A percentile compares a stretch with the other conserved stretches of the same genome.
These are phyloP conservation scores for Chrysosporium queenslandicum DNA, from an alignment of 2,329 filamentous ascomycete species.

Conservation along the genomic window DNA sequence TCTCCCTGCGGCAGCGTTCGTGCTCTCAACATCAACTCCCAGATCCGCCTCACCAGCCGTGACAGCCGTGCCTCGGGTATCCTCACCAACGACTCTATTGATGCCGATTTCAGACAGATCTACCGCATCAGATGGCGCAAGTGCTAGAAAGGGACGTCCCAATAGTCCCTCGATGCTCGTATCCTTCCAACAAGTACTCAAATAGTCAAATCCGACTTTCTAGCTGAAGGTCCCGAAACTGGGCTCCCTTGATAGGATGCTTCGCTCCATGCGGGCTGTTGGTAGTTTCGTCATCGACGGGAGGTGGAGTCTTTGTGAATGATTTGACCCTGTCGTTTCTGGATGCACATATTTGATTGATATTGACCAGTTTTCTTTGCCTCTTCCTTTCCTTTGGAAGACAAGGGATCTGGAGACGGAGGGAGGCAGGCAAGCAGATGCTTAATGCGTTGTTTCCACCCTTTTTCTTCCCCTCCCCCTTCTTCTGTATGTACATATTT, in stretches of 20 bases:
- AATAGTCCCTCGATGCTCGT: background rate
- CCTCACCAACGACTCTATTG: slow-evolving; percentile 41
- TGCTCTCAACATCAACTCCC: slow-evolving; percentile 46
- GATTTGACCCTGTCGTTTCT: slow-evolving; percentile 1
- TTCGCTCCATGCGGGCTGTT: background rate
- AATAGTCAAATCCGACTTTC: background rate
- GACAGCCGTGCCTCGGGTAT: slow-evolving; percentile 29
- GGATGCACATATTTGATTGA: slow-evolving; percentile 6
- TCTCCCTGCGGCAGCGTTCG: slow-evolving; percentile 43
- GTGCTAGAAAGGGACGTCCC: slow-evolving; percentile 21
- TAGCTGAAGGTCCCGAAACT: background rate
- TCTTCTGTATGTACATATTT: background rate
- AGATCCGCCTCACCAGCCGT: slow-evolving; percentile 35
- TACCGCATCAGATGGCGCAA: slow-evolving; percentile 37
- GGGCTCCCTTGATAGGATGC: too few species aligned
- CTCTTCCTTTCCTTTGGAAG: background rate
- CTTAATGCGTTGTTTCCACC: background rate
- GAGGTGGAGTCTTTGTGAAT: background rate
- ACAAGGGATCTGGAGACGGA: slow-evolving; percentile 2
- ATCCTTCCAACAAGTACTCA: background rate
- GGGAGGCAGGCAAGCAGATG: background rate
- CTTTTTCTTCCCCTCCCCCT: background rate
- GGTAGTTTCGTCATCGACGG: background rate
- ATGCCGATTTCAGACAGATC: slow-evolving; percentile 38
- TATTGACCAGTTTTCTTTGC: background rate